phyloP scores from a whole-genome alignment of 169 alveolate species.

The Eimeria falciformis region DNA sequence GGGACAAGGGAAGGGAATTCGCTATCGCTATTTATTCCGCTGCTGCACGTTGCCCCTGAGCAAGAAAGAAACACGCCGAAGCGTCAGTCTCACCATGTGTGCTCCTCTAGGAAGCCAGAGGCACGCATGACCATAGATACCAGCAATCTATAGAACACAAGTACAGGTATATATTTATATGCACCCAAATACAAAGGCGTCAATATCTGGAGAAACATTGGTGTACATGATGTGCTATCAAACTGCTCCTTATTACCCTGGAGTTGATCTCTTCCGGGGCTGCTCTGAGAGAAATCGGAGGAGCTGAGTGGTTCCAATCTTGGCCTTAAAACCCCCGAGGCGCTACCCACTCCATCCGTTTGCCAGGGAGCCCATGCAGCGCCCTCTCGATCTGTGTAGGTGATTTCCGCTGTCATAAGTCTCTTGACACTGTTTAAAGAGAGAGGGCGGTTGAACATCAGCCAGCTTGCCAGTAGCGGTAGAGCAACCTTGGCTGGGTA shows the following conservation, averaged over 20 bases:
- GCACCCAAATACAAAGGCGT: too few species aligned
- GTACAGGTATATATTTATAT: too few species aligned
- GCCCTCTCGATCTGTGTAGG: slow-evolving; percentile 63
- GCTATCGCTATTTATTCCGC: slow-evolving; percentile 66
- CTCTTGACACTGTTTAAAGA: slow-evolving; percentile 87
- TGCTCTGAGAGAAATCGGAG: slow-evolving; percentile 39
- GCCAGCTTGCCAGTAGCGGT: slow-evolving; percentile 91
- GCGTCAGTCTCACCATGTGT: too few species aligned
- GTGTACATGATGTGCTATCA: too few species aligned
- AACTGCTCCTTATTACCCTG: slow-evolving; percentile 56
- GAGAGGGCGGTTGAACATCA: slow-evolving; percentile 91
- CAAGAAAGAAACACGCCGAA: neutral
- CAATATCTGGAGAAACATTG: too few species aligned
- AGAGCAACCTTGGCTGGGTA: slow-evolving; percentile 92
- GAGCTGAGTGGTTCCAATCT: slow-evolving; percentile 53
- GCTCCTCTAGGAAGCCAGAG: too few species aligned
- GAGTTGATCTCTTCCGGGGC: slow-evolving; percentile 48
- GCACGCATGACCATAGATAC: too few species aligned
- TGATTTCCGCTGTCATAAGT: slow-evolving; percentile 82
- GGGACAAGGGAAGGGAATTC: slow-evolving; percentile 64
- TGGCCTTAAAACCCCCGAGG: slow-evolving; percentile 40
- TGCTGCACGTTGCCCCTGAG: slow-evolving; percentile 55
- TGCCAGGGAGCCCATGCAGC: slow-evolving; percentile 67
- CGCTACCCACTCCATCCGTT: slow-evolving; percentile 51
- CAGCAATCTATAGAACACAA: too few species aligned